Percentiles rank a stretch among this genome's conserved stretches.
Conservation (phyloP, 148 eudicot genomes). For the Diospyros lotus region DNA sequence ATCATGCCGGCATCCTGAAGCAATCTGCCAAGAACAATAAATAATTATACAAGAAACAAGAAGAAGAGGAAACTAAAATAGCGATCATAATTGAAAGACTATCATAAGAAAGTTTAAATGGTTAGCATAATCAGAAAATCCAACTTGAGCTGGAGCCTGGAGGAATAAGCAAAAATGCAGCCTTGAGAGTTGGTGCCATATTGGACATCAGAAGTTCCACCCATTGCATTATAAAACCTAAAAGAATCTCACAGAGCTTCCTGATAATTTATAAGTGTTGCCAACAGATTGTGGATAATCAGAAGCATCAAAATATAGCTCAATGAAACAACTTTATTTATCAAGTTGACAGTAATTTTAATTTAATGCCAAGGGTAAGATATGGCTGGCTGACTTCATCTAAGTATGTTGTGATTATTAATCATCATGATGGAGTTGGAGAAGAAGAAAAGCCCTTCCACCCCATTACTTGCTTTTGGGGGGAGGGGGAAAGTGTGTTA, state of each 20-base stretch:
- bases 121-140: neutral
- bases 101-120: neutral
- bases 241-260: neutral
- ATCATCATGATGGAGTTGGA: too few relatives aligned
- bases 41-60: neutral
- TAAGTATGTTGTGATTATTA: too few relatives aligned
- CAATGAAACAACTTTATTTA: neutral
- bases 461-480: too few relatives aligned
- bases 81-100: neutral
- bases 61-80: neutral
- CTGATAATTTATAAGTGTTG: neutral
- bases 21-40: constrained; percentile 40
- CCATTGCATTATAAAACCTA: neutral
- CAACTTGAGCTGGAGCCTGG: neutral
- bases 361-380: too few relatives aligned
- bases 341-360: neutral
- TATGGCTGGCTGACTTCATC: too few relatives aligned
- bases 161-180: neutral
- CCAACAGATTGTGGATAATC: neutral
- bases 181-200: neutral
- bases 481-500: too few relatives aligned
- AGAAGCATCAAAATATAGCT: neutral
- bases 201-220: neutral
- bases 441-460: too few relatives aligned
- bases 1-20: constrained; percentile 96